Evolutionary conservation across 768 basidiomycete species (phyloP), one percentile per base, ranked within the genome.

Genomic region (Agrocybe chaxingu): DNA sequence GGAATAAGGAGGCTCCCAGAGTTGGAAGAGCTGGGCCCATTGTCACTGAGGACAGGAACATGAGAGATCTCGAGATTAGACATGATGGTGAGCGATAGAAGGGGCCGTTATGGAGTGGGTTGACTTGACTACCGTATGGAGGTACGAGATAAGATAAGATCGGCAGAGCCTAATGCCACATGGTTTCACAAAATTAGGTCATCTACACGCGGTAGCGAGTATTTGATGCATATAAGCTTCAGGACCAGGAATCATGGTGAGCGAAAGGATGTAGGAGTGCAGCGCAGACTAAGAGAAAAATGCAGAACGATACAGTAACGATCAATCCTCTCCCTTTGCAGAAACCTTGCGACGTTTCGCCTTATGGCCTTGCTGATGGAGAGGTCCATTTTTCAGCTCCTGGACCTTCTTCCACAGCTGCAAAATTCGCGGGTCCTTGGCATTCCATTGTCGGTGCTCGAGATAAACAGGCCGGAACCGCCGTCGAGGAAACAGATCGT

Each of bases 381-480:
- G 18, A n/a, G 31, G 36, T 11, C 35, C 48, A 3, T 16, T 11
- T 31, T n/a, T 47, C 24, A 60, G 45, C 42, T 57, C 50, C 40
- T 55, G 54, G 45, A 54, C 62, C 50, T 59, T 59, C 45, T 53
- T 67, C 66, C 67, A 66, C 1, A 69, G 55, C 19, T 57, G 58
- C 7, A 53, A 62, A 11, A 73, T 42, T 24, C 70, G 65, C 32
- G 68, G 75, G 56, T 80, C 79, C 31, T 61, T 57, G 29, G 63
- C 62, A 19, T 61, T 66, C 79, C 79, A 81, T 41, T 80, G 76
- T 44, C 68, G 58, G n/a, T 74, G 71, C 53, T 78, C 78, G 2
- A 71, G 63, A 61, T 79, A 80, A 10, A 79, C 68, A 7, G 78
- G 73, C 8, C 75, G 68, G 56, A 78, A 80, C 7, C 77, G 73